Evolutionary conservation across 2,329 filamentous ascomycete genomes (phyloP).

Genomic region (Alternaria panax): DNA sequence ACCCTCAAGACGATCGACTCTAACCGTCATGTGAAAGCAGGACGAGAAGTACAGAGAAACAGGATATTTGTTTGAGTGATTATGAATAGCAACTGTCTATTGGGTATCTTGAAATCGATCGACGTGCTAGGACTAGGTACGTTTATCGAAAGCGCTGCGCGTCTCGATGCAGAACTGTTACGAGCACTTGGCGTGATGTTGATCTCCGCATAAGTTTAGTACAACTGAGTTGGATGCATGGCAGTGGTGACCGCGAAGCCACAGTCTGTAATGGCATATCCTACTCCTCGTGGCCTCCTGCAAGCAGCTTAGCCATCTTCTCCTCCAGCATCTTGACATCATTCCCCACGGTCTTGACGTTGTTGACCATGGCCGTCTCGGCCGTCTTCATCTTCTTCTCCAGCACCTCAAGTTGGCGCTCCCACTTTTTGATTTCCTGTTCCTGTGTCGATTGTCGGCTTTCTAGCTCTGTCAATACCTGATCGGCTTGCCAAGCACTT

Average conservation of each 20-base stretch:
- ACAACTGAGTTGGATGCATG: background rate
- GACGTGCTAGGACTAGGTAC: conserved; percentile 3
- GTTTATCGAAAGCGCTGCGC: conserved; percentile 1
- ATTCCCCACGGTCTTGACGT: conserved; percentile 82
- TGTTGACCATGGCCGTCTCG: conserved; percentile 74
- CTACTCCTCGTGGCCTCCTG: conserved; percentile 14
- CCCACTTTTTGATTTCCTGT: conserved; percentile 85
- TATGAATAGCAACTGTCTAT: conserved; percentile 13
- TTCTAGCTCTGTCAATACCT: conserved; percentile 79
- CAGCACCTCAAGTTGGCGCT: conserved; percentile 78
- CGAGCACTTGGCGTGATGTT: background rate
- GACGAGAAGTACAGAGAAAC: background rate
- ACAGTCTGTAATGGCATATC: background rate
- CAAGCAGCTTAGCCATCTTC: conserved; percentile 64
- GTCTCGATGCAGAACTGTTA: background rate
- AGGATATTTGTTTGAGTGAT: background rate
- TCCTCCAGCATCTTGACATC: conserved; percentile 90
- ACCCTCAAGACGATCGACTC: background rate
- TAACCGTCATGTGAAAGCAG: background rate
- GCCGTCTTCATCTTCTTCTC: conserved; percentile 76
- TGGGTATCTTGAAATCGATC: conserved; percentile 18
- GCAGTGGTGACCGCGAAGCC: background rate
- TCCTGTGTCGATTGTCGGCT: conserved; percentile 82
- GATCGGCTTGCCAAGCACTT: conserved; percentile 81
- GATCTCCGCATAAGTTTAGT: background rate